phyloP scores from a whole-genome alignment of 768 basidiomycete genomes.

The Cyclocybe aegerita region DNA sequence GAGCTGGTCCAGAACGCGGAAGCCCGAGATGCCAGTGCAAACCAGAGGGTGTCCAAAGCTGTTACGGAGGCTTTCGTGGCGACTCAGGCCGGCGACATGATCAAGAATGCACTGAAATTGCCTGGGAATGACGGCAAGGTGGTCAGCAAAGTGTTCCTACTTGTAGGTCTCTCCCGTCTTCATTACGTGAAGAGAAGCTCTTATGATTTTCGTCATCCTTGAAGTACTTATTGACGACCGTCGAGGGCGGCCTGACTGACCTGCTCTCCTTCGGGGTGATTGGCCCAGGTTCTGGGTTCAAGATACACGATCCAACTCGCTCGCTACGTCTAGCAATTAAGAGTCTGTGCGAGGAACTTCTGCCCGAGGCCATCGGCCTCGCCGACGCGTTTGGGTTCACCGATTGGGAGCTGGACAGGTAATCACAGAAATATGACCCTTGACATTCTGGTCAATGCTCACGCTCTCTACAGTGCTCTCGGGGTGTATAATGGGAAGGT shows the following conservation, averaged over 20 bases:
- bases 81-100: slow-evolving; percentile 48
- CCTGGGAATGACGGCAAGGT: slow-evolving; percentile 25
- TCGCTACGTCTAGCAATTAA: slow-evolving; percentile 51
- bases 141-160: slow-evolving; percentile 36
- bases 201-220: neutral
- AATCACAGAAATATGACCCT: neutral
- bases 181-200: neutral
- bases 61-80: slow-evolving; percentile 72
- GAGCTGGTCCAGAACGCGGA: slow-evolving; percentile 35
- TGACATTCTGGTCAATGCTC: neutral
- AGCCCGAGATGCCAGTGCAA: slow-evolving; percentile 53
- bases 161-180: slow-evolving; percentile 33
- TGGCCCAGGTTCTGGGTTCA: slow-evolving; percentile 11
- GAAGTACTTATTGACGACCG: slow-evolving; percentile 60
- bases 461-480: slow-evolving; percentile 43
- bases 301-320: slow-evolving; percentile 40
- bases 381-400: slow-evolving; percentile 74
- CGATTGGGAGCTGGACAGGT: slow-evolving; percentile 77
- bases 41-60: slow-evolving; percentile 59
- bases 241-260: slow-evolving; percentile 57
- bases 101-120: slow-evolving; percentile 29
- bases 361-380: slow-evolving; percentile 66
- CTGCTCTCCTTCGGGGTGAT: slow-evolving; percentile 57
- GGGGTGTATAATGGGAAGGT: slow-evolving; percentile 64
- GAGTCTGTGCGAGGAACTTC: slow-evolving; percentile 44